Conservation (phyloP, 164 flowering plant genomes). For the Tetrastigma voinierianum region DNA sequence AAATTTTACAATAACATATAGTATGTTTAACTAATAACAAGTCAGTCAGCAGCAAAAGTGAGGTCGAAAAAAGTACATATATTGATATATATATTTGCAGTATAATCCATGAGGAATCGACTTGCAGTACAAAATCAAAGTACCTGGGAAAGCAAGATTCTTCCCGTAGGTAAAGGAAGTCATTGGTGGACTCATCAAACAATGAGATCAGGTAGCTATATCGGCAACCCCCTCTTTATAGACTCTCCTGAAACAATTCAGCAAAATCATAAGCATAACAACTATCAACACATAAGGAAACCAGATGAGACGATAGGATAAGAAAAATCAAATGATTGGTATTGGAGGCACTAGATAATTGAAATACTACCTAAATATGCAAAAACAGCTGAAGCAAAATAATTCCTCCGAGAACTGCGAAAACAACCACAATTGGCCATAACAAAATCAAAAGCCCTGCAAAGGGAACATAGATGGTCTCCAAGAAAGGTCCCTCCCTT, state of each 20-base stretch:
- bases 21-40: too few relatives aligned
- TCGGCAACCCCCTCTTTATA: constrained; percentile 37
- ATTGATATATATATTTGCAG: too few relatives aligned
- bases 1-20: too few relatives aligned
- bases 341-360: neutral
- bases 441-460: constrained; percentile 36
- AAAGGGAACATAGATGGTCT: constrained; percentile 42
- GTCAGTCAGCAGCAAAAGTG: too few relatives aligned
- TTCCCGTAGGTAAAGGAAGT: constrained; percentile 35
- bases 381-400: constrained; percentile 26
- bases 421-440: constrained; percentile 37
- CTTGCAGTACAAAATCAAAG: neutral
- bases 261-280: neutral
- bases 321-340: neutral
- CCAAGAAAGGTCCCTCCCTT: constrained; percentile 40
- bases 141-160: constrained; percentile 52
- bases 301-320: neutral
- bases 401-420: constrained; percentile 22
- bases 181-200: constrained; percentile 46
- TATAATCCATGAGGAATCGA: neutral
- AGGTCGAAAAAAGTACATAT: too few relatives aligned
- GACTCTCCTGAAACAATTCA: constrained; percentile 26
- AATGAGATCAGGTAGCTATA: constrained; percentile 28
- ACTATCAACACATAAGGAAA: neutral
- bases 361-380: constrained; percentile 36